Evolutionary conservation across 768 basidiomycete genomes (phyloP).

Genomic region (Suillus paluster): DNA sequence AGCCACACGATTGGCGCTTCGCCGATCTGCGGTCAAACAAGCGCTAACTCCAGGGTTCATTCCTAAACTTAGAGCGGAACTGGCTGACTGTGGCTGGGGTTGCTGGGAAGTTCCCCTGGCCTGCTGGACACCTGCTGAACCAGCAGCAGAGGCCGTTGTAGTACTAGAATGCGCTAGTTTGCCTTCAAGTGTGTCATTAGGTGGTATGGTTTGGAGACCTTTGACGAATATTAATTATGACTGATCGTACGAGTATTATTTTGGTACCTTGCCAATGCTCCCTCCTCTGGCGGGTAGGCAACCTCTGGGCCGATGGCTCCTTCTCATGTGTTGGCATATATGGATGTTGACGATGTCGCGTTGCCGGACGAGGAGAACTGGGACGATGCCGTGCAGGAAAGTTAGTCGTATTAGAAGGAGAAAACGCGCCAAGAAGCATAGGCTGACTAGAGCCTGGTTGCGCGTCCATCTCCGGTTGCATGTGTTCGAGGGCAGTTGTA

Average conservation of each 20-base stretch:
- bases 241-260: too few species aligned
- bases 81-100: not conserved
- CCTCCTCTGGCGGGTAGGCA: conserved; percentile 20
- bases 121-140: conserved; percentile 27
- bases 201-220: conserved; percentile 5
- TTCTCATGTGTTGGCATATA: conserved; percentile 15
- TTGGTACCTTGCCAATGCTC: too few species aligned
- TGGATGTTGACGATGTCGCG: conserved; percentile 23
- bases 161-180: conserved; percentile 27
- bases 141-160: conserved; percentile 18
- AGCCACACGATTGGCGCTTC: not conserved
- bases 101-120: conserved; percentile 13
- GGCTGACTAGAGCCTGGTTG: conserved; percentile 44
- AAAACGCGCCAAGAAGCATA: conserved; percentile 50
- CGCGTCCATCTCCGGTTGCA: conserved; percentile 35
- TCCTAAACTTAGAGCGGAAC: conserved; percentile 17
- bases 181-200: conserved; percentile 22
- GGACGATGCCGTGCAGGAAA: conserved; percentile 45
- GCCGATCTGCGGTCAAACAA: conserved; percentile 13
- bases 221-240: conserved; percentile 9
- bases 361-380: conserved; percentile 47
- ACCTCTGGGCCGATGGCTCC: conserved; percentile 16
- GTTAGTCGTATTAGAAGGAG: conserved; percentile 44
- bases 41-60: conserved; percentile 17
- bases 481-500: conserved; percentile 41